Conservation (phyloP, 106 monocot genomes). For the Agapanthus africanus region DNA sequence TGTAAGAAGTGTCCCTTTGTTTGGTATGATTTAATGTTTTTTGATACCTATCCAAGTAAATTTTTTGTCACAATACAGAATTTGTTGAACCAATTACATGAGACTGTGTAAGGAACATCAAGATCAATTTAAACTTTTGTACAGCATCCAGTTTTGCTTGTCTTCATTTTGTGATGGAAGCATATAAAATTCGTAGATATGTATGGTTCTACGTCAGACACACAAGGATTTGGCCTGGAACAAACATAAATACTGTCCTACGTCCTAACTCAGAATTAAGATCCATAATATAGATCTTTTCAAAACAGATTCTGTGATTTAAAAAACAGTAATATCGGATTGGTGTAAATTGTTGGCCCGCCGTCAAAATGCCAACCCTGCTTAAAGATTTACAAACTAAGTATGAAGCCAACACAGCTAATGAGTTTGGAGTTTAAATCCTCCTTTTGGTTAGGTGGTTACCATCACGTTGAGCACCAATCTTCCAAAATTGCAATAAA, state of each 20-base stretch:
- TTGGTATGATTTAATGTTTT: background rate
- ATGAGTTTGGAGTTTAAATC: background rate
- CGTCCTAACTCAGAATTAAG: background rate
- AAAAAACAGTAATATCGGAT: background rate
- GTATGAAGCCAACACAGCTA: background rate
- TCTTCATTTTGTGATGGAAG: too few relatives aligned
- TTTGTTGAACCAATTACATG: background rate
- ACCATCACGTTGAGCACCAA: background rate
- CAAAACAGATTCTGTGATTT: background rate
- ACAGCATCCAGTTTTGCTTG: background rate
- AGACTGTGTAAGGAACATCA: background rate
- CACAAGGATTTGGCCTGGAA: background rate
- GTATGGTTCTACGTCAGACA: background rate
- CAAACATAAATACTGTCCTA: background rate
- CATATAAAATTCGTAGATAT: background rate
- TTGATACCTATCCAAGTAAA: background rate
- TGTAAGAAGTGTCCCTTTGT: background rate
- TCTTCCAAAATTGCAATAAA: background rate
- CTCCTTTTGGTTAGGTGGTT: background rate
- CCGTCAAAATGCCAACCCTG: background rate
- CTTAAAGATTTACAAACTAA: too few relatives aligned
- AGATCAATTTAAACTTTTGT: background rate
- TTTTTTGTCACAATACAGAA: background rate
- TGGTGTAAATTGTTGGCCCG: background rate
- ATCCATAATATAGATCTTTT: background rate